Evolutionary conservation across 805 yeast genomes (phyloP).

Genomic region (Suhomyces pyralidae): DNA sequence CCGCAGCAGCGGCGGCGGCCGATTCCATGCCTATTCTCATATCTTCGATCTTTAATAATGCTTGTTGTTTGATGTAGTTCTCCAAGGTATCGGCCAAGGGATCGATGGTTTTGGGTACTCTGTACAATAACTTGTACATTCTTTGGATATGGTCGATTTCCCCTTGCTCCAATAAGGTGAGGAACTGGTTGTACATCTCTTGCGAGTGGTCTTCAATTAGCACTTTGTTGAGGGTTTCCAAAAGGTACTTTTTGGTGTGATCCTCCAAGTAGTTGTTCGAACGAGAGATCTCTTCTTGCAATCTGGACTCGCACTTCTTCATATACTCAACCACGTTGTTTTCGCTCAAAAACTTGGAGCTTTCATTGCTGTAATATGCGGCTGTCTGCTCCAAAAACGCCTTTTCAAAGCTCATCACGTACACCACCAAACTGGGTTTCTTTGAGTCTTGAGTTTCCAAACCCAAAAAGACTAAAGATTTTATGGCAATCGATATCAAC

Average conservation of each 20-base stretch:
- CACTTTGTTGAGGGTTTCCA: slow-evolving; percentile 70
- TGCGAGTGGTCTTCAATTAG: slow-evolving; percentile 78
- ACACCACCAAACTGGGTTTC: slow-evolving; percentile 78
- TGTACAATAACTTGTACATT: slow-evolving; percentile 69
- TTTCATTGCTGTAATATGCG: slow-evolving; percentile 66
- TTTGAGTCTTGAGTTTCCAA: slow-evolving; percentile 87
- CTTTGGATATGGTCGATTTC: slow-evolving; percentile 71
- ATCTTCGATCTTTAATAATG: slow-evolving; percentile 52
- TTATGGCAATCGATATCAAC: slow-evolving; percentile 68
- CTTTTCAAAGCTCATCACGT: slow-evolving; percentile 74
- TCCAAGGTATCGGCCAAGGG: slow-evolving; percentile 75
- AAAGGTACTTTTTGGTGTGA: slow-evolving; percentile 73
- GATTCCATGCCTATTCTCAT: slow-evolving; percentile 34
- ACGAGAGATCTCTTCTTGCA: slow-evolving; percentile 78
- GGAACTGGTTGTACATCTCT: slow-evolving; percentile 73
- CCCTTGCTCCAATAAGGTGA: slow-evolving; percentile 67
- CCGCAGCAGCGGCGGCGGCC: slow-evolving; percentile 4
- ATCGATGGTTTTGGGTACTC: slow-evolving; percentile 76
- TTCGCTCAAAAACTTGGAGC: slow-evolving; percentile 58
- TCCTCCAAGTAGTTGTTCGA: slow-evolving; percentile 80
- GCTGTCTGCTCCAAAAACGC: slow-evolving; percentile 70
- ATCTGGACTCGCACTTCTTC: slow-evolving; percentile 76
- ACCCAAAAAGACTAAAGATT: slow-evolving; percentile 85
- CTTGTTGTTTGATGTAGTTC: slow-evolving; percentile 58
- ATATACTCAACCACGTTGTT: slow-evolving; percentile 90